A percentile compares a stretch with the other conserved stretches of the same genome.
Conservation (phyloP, 2,329 filamentous ascomycete genomes). For the Fusarium domesticum region DNA sequence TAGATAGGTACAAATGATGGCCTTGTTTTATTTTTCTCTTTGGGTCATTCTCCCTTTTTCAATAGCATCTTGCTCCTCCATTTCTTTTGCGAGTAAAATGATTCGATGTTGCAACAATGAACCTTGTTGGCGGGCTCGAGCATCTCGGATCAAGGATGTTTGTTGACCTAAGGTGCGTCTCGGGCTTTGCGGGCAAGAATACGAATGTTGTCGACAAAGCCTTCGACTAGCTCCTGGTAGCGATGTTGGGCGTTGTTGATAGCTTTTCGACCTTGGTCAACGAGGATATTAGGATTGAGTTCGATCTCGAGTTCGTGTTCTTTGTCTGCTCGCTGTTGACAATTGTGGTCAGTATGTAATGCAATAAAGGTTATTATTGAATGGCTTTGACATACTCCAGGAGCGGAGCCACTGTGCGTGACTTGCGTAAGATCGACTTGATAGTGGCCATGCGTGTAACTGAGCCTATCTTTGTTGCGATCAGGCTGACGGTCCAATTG, state of each 20-base stretch:
- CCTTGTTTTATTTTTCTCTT: background rate
- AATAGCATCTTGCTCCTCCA: background rate
- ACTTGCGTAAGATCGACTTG: slow-evolving; percentile 94
- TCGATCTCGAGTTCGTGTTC: slow-evolving; percentile 83
- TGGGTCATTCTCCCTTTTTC: background rate
- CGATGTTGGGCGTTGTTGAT: slow-evolving; percentile 51
- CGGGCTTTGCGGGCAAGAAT: slow-evolving; percentile 50
- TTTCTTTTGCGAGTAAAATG: background rate
- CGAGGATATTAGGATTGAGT: slow-evolving; percentile 59
- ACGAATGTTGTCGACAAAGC: slow-evolving; percentile 70
- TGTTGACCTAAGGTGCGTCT: slow-evolving; percentile 28
- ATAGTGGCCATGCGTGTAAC: slow-evolving; percentile 83
- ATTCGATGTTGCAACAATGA: too few relatives aligned
- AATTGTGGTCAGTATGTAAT: slow-evolving; percentile 28
- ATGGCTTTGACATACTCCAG: slow-evolving; percentile 38
- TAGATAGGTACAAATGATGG: too few relatives aligned
- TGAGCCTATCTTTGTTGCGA: slow-evolving; percentile 84
- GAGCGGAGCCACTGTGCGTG: slow-evolving; percentile 44
- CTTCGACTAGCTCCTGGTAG: slow-evolving; percentile 67
- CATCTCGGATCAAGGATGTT: too few relatives aligned
- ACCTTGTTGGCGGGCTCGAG: too few relatives aligned
- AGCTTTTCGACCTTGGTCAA: slow-evolving; percentile 62
- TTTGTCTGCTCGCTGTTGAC: slow-evolving; percentile 49
- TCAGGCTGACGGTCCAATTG: slow-evolving; percentile 49
- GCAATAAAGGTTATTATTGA: background rate